These are phyloP conservation scores for Cucumis hystrix DNA, from an alignment of 306 rosid species.

Conservation along the genomic window DNA sequence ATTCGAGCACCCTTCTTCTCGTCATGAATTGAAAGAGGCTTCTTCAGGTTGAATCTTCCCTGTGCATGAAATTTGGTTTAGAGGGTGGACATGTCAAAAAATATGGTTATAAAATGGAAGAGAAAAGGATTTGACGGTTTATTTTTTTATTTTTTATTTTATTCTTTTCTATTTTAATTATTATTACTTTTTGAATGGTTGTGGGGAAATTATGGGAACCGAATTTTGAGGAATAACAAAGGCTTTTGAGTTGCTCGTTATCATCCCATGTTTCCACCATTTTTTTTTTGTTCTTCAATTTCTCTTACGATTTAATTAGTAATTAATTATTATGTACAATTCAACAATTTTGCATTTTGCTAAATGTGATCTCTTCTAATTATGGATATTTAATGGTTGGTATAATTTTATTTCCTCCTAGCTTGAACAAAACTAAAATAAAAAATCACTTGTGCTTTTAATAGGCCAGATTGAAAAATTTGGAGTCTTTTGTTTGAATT, in stretches of 20 bases:
- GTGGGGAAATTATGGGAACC: not conserved
- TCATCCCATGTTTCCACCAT: not conserved
- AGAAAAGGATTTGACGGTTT: conserved; percentile 1
- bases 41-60: not conserved
- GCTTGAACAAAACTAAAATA: too few relatives aligned
- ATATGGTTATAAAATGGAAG: not conserved
- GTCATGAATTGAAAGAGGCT: not conserved
- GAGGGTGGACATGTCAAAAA: not conserved
- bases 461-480: too few relatives aligned
- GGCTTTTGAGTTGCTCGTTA: not conserved
- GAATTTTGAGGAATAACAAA: not conserved
- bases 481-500: too few relatives aligned
- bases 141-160: not conserved
- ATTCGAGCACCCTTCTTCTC: conserved; percentile 3
- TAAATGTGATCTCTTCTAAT: not conserved
- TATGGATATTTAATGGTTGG: not conserved
- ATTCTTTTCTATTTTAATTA: too few relatives aligned
- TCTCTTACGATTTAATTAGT: too few relatives aligned
- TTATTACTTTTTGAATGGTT: not conserved
- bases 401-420: too few relatives aligned
- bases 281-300: not conserved
- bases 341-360: not conserved
- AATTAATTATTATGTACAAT: not conserved
- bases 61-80: not conserved
- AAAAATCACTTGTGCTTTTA: too few relatives aligned